Base-by-base conservation (phyloP, 208 protist genomes). In the Acanthamoeba triangularis region DNA sequence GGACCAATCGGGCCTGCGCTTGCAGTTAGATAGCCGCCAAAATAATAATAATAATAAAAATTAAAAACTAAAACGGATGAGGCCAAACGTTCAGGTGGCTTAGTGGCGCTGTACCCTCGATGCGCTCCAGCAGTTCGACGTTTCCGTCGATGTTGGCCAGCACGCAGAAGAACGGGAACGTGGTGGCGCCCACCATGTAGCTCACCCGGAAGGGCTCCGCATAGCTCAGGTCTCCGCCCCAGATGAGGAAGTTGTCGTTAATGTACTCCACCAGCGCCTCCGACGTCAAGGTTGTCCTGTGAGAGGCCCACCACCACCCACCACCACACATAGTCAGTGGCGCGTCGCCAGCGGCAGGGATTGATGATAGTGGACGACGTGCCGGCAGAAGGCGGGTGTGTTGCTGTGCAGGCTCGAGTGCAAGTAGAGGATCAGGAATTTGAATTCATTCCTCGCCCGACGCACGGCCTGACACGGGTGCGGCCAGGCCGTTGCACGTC, bases 241-340 rank as follows among this genome's bases (percentile, higher is more conserved):
- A 90, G 84, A 90, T 72, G 33, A 90, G 52, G 30, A 90, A 72
- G 56, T 90, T 90, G 33, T 90, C 84, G 59, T 90, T 90, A 8
- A 90, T 4, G 41, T 37, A 90, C 49, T 90, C 84, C 16, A 30
- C 44, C 30, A 90, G 59, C 33, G 84, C 35, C 41, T 90, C 84
- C 4, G 84, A 90, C 14, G 84, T 47, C 28, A 90, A 41, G 4
- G 59, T 69, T 3, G 49, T 69, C 35, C 84, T 90, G 41, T n/a
- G n/a, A n/a, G n/a, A n/a, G n/a, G n/a, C n/a, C n/a, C n/a, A n/a
- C n/a, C n/a, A n/a, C n/a, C n/a, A n/a, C n/a, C n/a, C n/a, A n/a
- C n/a, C n/a, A n/a, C n/a, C n/a, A n/a, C n/a, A n/a, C n/a, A n/a
- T n/a, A n/a, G n/a, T n/a, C n/a, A n/a, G n/a, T n/a, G n/a, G n/a